Percentiles rank a stretch among this genome's conserved stretches.
These are phyloP conservation scores for Phytophthora crassamura DNA, from an alignment of 352 stramenopile species.

Conservation along the genomic window DNA sequence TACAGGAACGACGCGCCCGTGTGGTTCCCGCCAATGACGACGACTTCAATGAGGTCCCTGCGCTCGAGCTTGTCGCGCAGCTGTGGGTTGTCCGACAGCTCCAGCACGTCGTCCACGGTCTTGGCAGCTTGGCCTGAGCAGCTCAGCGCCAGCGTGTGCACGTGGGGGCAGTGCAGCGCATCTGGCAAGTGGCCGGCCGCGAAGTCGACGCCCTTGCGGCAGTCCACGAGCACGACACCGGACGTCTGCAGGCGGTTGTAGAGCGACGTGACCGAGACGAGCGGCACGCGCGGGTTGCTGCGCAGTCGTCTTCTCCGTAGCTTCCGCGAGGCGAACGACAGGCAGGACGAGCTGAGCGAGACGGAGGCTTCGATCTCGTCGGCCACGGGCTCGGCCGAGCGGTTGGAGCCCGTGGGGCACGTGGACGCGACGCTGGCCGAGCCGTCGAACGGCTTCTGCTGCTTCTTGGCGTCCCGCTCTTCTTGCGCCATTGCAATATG, in stretches of 20 bases:
- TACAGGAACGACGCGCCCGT: conserved; percentile 56
- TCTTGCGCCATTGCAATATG: conserved; percentile 15
- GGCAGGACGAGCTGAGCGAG: conserved; percentile 27
- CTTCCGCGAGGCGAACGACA: conserved; percentile 35
- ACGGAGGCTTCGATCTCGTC: conserved; percentile 22
- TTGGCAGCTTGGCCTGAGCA: conserved; percentile 30
- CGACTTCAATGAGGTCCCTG: conserved; percentile 76
- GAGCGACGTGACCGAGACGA: conserved; percentile 70
- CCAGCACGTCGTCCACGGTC: conserved; percentile 66
- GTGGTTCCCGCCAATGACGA: conserved; percentile 69
- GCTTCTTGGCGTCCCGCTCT: conserved; percentile 25
- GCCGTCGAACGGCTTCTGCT: conserved; percentile 36
- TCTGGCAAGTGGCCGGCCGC: conserved; percentile 47
- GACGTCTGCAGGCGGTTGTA: conserved; percentile 79
- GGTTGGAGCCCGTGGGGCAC: conserved; percentile 32
- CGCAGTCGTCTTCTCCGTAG: conserved; percentile 36
- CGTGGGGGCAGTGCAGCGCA: conserved; percentile 60
- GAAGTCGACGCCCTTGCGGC: conserved; percentile 61
- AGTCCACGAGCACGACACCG: conserved; percentile 73
- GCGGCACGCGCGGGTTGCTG: conserved; percentile 50
- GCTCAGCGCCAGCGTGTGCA: conserved; percentile 27
- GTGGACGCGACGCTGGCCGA: conserved; percentile 34
- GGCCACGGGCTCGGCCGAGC: conserved; percentile 23
- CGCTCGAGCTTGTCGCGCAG: conserved; percentile 52
- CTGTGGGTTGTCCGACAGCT: conserved; percentile 37